Conservation (phyloP, 2,329 filamentous ascomycete genomes). For the Penicillium janthinellum region DNA sequence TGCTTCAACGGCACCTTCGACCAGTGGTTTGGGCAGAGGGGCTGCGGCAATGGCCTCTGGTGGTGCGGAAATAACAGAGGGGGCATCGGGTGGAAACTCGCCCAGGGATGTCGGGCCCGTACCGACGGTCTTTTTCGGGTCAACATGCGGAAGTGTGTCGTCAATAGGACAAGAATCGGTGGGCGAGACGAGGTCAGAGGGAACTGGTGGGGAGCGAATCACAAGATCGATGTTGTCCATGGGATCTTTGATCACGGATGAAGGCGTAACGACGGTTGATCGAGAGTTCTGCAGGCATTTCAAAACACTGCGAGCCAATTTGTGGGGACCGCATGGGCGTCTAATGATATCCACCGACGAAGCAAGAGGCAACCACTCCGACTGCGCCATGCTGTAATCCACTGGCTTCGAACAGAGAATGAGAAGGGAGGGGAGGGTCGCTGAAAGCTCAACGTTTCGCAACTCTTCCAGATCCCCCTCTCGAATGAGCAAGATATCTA, state of each 20-base stretch:
- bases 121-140: background rate
- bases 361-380: slow-evolving; percentile 34
- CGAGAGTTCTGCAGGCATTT: slow-evolving; percentile 31
- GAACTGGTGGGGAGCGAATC: slow-evolving; percentile 8
- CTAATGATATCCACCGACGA: slow-evolving; percentile 41
- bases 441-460: slow-evolving; percentile 17
- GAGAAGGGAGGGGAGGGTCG: slow-evolving; percentile 36
- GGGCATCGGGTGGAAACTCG: background rate
- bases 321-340: slow-evolving; percentile 46
- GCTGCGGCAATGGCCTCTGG: slow-evolving; percentile 13
- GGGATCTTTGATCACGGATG: slow-evolving; percentile 16
- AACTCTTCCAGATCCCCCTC: slow-evolving; percentile 32
- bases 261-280: slow-evolving; percentile 12
- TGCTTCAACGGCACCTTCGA: slow-evolving; percentile 11
- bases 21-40: slow-evolving; percentile 17
- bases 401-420: slow-evolving; percentile 42
- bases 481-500: slow-evolving; percentile 41
- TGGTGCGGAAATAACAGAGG: slow-evolving; percentile 11
- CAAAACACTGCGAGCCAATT: slow-evolving; percentile 41
- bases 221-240: slow-evolving; percentile 21
- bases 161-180: background rate
- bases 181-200: background rate
- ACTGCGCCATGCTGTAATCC: slow-evolving; percentile 34
- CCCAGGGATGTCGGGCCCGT: background rate
- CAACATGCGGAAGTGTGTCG: background rate